These are phyloP conservation scores for Hamamelis virginiana DNA, from an alignment of 164 flowering plant species.

Conservation along the genomic window DNA sequence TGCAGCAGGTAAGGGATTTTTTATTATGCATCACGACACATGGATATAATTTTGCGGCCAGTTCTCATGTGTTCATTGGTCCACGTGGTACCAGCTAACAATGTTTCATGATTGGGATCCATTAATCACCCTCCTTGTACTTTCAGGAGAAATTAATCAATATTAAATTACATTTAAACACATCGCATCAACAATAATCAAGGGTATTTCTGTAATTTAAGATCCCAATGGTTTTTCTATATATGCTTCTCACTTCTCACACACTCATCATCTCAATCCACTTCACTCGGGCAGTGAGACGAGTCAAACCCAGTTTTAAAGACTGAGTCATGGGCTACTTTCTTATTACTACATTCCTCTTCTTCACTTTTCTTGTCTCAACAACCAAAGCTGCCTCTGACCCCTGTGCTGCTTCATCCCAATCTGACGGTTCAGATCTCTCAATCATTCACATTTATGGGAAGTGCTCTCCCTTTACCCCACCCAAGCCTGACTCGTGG, in stretches of 20 bases:
- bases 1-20: no score
- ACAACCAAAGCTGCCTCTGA: slow-evolving; percentile 32
- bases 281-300: no score
- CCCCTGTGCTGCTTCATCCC: slow-evolving; percentile 41
- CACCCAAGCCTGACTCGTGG: slow-evolving; percentile 47
- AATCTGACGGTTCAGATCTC: slow-evolving; percentile 46
- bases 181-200: background rate
- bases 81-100: no score
- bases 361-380: slow-evolving; percentile 29
- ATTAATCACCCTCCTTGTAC: no score
- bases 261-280: no score
- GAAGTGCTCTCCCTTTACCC: slow-evolving; percentile 76
- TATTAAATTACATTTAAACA: no score
- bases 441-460: slow-evolving; percentile 67
- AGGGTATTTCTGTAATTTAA: slow-evolving; percentile 24
- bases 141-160: no score
- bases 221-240: slow-evolving; percentile 1
- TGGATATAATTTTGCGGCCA: no score
- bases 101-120: no score
- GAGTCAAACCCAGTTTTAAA: background rate
- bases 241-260: background rate
- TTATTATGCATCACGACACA: no score
- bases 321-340: slow-evolving; percentile 30
- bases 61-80: no score
- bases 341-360: background rate